Base-by-base conservation (phyloP, 768 basidiomycete genomes). In the Russula emetica region DNA sequence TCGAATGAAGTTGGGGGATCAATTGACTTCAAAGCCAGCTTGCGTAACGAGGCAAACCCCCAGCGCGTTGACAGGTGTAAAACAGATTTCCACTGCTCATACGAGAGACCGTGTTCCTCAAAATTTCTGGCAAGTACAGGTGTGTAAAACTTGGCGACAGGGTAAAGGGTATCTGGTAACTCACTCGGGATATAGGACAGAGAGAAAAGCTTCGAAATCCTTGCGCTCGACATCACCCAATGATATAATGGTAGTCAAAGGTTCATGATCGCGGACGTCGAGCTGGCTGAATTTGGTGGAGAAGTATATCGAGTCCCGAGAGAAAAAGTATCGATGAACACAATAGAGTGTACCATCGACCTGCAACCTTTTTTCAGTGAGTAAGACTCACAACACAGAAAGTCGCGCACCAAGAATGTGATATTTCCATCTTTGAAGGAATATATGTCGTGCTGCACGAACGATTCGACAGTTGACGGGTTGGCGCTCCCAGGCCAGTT, bases 31-130 rank as follows among this genome's bases (percentile, higher is more conserved):
- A 66, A 16, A 4, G 62, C 56, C 10, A 66, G 38, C 16, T 38
- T 36, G 69, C 63, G 76, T 69, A 67, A 71, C 49, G 55, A 64
- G 36, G 63, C 71, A 65, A 63, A 73, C 58, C 60, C 72, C 75
- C 32, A 60, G 30, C 22, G 45, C 22, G 45, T 47, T n/a, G 45
- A 47, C 4, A 47, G 22, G 22, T 22, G 45, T n/a, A 47, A 10
- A 47, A 47, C 22, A 22, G 45, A 47, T 22, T 47, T 22, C 45
- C 45, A 47, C 22, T 47, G 45, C 22, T 24, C 45, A 10, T 47
- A 22, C 4, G 45, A 47, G 45, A 47, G 45, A 47, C 10, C n/a
- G 10, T 22, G 11, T 47, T 22, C 45, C 45, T 47, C 45, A 22
- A 47, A 47, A 47, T 47, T 24, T 13, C 45, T 47, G 45, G 11